Base-by-base conservation (phyloP, 2,329 filamentous ascomycete genomes). In the Plectosphaerella sp. region DNA sequence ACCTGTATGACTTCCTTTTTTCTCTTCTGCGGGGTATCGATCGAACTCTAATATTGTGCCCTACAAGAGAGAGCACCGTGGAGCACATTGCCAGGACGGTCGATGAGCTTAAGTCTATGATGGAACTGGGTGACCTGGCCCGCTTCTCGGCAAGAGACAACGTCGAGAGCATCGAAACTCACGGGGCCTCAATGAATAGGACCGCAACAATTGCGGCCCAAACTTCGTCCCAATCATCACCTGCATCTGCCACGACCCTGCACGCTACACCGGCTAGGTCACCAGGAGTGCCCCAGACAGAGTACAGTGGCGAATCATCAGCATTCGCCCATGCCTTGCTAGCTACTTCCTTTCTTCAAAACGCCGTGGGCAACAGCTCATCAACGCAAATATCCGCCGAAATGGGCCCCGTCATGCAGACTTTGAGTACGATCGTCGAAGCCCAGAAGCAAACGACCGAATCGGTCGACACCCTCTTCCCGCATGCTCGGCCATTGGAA, bases 231-330 rank as follows among this genome's bases (percentile, higher is more conserved):
- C 16, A 33, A n/a, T 39, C 46, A 24, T 33, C 6, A 14, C 18
- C 10, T 11, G 24, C 33, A 12, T 5, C 46, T 25, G 46, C 12
- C 3, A 15, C 36, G n/a, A 41, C 37, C 18, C 18, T 16, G 2
- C 3, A 3, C 16, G 33, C 45, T 18, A 20, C 25, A 53, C 43
- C 22, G 22, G 22, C 22, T 22, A 22, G 28, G 45, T 42, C 2
- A 15, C 52, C 8, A 50, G 46, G 42, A 20, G 22, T 22, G 3
- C 43, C 50, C 5, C 47, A 57, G 41, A 22, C 49, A 25, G 55
- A 60, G 22, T 58, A 58, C n/a, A 53, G 58, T 33, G 58, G 58
- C 16, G 59, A 61, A 43, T 56, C 53, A 1, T 57, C 55, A 2
- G 37, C 56, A 3, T 54, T 56, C 39, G 53, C 59, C 3, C 59